phyloP scores from a whole-genome alignment of 495 filamentous ascomycete species.

The Penicillium simplicissimum region DNA sequence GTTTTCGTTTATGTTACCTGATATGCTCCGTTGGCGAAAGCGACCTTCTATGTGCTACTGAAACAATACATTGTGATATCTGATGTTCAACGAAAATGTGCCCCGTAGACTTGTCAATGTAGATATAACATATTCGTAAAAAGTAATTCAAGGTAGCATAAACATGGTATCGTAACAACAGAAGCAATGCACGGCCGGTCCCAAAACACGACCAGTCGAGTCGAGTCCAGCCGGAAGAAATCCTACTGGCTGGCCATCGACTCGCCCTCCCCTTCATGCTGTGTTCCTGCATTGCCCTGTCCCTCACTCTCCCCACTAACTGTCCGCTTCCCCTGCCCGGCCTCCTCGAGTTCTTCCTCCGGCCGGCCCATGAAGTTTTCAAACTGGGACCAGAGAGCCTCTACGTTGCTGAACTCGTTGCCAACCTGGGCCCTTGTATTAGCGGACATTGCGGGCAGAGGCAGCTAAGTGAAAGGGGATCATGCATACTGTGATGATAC shows the following conservation, averaged over 20 bases:
- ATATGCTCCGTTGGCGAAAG: conserved; percentile 39
- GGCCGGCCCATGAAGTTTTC: conserved; percentile 88
- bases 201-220: background rate
- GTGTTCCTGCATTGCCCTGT: conserved; percentile 15
- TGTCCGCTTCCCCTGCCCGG: conserved; percentile 27
- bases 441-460: background rate
- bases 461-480: background rate
- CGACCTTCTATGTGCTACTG: conserved; percentile 34
- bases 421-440: conserved; percentile 63
- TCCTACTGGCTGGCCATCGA: conserved; percentile 17
- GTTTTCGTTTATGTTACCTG: conserved; percentile 39
- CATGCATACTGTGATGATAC: conserved; percentile 75
- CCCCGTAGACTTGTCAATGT: background rate
- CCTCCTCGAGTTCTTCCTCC: conserved; percentile 54
- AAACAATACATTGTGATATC: conserved; percentile 28
- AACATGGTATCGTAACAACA: conserved; percentile 23
- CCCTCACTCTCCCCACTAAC: conserved; percentile 32
- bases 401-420: conserved; percentile 95
- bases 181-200: conserved; percentile 1
- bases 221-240: background rate
- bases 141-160: conserved; percentile 1
- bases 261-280: conserved; percentile 23
- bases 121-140: conserved; percentile 1
- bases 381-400: conserved; percentile 95
- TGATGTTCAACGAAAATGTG: conserved; percentile 9